Conservation (phyloP, 805 yeast species). For the Teunomyces panamensis region DNA sequence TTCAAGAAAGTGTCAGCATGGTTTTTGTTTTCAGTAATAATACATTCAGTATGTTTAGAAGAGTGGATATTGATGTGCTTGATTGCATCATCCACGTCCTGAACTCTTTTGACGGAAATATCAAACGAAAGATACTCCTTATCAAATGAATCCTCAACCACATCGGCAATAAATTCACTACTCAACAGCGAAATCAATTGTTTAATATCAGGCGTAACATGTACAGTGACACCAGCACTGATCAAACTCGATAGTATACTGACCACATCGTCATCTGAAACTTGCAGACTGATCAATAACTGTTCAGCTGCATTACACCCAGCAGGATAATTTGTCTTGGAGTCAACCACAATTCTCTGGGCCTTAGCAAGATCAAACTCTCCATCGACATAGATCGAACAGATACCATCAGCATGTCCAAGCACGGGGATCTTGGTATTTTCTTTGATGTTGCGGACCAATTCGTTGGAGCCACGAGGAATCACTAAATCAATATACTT, state of each 20-base stretch:
- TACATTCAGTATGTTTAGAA: conserved; percentile 94
- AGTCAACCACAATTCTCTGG: conserved; percentile 68
- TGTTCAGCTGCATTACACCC: conserved; percentile 99
- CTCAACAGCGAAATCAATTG: conserved; percentile 17
- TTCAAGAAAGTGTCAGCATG: conserved; percentile 75
- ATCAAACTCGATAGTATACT: conserved; percentile 42
- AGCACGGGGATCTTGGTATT: conserved; percentile 93
- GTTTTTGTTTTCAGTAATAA: conserved; percentile 70
- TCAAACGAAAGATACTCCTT: conserved; percentile 83
- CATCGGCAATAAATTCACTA: conserved; percentile 39
- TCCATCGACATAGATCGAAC: conserved; percentile 80
- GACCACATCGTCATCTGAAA: conserved; percentile 25
- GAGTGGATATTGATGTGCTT: conserved; percentile 85
- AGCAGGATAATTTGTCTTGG: conserved; percentile 96
- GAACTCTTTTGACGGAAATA: conserved; percentile 67
- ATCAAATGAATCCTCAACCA: conserved; percentile 68
- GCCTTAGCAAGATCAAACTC: conserved; percentile 80
- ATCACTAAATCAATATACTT: conserved; percentile 89
- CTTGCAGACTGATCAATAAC: conserved; percentile 55
- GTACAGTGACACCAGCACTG: conserved; percentile 69
- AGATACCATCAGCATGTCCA: conserved; percentile 98
- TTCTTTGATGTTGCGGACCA: conserved; percentile 81
- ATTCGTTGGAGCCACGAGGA: conserved; percentile 95
- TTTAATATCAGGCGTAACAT: conserved; percentile 56
- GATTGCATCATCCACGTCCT: conserved; percentile 68